Evolutionary conservation across 192 early-diverging fungal species (phyloP), one percentile per base, ranked within the genome.

Genomic region (Obelidium mucronatum): DNA sequence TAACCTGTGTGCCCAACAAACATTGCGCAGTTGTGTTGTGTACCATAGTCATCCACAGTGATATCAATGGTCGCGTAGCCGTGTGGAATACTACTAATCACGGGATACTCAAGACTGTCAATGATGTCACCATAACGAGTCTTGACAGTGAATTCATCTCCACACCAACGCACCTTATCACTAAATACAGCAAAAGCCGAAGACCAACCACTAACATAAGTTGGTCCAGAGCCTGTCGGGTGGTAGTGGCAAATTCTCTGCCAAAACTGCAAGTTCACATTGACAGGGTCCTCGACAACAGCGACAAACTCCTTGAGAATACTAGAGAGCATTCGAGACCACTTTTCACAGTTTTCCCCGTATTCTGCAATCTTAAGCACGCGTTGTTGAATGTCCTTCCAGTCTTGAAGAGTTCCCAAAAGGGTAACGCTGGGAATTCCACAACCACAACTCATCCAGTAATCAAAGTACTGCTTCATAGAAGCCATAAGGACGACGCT

Each of bases 401-500:
- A 74, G 55, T 74, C 72, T 22, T 58, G 24, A 28, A 31, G 11
- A 19, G 56, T 67, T 72, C 72, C 72, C 8, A 60, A 31, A 13
- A 74, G 4, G 15, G 56, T 48, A 3, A 74, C 34, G 24, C 37
- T 55, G 26, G 72, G 72, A 39, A 74, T 74, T 22, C 72, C 72
- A 67, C 72, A 74, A 11, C 26, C 13, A 8, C 73, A 28, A 28
- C 28, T 30, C 67, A 31, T 34, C 36, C 40, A 40, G 37, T 70
- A 74, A 28, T 4, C 71, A 35, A 74, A 74, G 28, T 60, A 74
- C 52, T 74, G 36, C 71, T 74, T 30, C 40, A 64, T 62, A 4
- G 59, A n/a, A 67, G 72, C 35, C 72, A 74, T 74, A 31, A 74
- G 64, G 11, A 68, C 59, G 13, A 74, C 35, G 22, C 72, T 74